A percentile compares a stretch with the other conserved stretches of the same genome.
phyloP scores from a whole-genome alignment of 352 stramenopile genomes.

The Phytophthora crassamura region DNA sequence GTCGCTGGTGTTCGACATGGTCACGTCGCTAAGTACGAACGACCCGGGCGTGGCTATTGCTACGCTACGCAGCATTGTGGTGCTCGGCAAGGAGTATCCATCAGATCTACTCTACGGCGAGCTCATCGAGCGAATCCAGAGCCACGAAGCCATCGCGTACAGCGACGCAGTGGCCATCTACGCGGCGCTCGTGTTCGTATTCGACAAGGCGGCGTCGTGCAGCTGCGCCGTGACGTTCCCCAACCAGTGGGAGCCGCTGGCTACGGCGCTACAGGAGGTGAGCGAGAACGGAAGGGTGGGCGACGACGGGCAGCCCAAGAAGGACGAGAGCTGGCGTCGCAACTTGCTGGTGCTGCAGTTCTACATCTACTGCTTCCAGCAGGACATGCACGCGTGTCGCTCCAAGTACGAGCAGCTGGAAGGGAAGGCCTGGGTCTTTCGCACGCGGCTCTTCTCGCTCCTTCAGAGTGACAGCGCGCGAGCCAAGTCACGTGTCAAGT shows the following conservation, averaged over 20 bases:
- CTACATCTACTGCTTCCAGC: slow-evolving; percentile 82
- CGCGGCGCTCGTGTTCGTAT: slow-evolving; percentile 82
- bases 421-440: slow-evolving; percentile 58
- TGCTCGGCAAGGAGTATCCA: slow-evolving; percentile 84
- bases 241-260: slow-evolving; percentile 72
- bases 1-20: slow-evolving; percentile 85
- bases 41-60: slow-evolving; percentile 80
- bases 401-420: slow-evolving; percentile 58
- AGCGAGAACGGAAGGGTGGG: slow-evolving; percentile 41
- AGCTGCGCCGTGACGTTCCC: slow-evolving; percentile 70
- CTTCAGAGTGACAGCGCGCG: slow-evolving; percentile 52
- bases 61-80: slow-evolving; percentile 81
- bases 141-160: slow-evolving; percentile 72
- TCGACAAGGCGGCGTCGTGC: slow-evolving; percentile 73
- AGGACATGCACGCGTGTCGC: slow-evolving; percentile 67
- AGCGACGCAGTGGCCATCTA: slow-evolving; percentile 79
- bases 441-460: slow-evolving; percentile 65
- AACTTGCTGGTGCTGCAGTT: slow-evolving; percentile 84
- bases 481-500: slow-evolving; percentile 42
- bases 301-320: slow-evolving; percentile 36
- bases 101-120: slow-evolving; percentile 83
- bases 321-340: slow-evolving; percentile 67
- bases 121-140: slow-evolving; percentile 83
- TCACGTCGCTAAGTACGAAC: slow-evolving; percentile 85
- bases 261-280: slow-evolving; percentile 65